Base-by-base conservation (phyloP, 1,139 yeast species). In the Nakaseomyces bracarensis region DNA sequence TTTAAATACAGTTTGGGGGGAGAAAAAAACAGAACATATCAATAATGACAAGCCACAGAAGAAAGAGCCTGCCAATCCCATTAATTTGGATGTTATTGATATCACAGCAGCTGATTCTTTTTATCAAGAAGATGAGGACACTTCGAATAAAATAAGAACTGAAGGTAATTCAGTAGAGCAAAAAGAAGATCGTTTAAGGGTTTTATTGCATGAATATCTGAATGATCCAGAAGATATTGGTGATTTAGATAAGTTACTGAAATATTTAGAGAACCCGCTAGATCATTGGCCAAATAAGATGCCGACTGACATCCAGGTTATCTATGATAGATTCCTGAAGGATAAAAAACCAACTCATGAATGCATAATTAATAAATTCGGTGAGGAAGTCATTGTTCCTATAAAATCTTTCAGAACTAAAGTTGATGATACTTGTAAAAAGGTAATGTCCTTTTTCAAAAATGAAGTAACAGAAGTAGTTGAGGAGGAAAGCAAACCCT, bases 201-300 rank as follows among this genome's bases (percentile, higher is more conserved):
- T 18, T 6, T 27, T 27, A 27, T 2, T 13, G 9, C 18, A 27
- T 14, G 14, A 6, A 15, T 16, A 30, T 30, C 8, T 19, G 7
- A 15, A 30, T 30, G 22, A 30, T 11, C 22, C 34, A 7, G 22
- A 18, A 8, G 34, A 30, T 18, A 3, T 30, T 16, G 22, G 34
- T 18, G 34, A 30, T n/a, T 16, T 30, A 16, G 18, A 19, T 16
- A 30, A 30, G 13, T 9, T 30, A 13, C 22, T 30, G 4, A 18
- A 19, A 7, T 30, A 18, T 18, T 4, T 30, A 6, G 14, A 19
- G 4, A 30, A 30, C 14, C 34, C 34, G 4, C 13, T 30, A 16
- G 34, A 30, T 11, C 21, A 30, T 18, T 30, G 22, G 34, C 34
- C 34, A 18, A 22, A 30, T 11, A 16, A 30, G 18, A 30, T 30